Evolutionary conservation across 2,329 filamentous ascomycete species (phyloP), one percentile per base, ranked within the genome.

Genomic region (Beauveria brongniartii): DNA sequence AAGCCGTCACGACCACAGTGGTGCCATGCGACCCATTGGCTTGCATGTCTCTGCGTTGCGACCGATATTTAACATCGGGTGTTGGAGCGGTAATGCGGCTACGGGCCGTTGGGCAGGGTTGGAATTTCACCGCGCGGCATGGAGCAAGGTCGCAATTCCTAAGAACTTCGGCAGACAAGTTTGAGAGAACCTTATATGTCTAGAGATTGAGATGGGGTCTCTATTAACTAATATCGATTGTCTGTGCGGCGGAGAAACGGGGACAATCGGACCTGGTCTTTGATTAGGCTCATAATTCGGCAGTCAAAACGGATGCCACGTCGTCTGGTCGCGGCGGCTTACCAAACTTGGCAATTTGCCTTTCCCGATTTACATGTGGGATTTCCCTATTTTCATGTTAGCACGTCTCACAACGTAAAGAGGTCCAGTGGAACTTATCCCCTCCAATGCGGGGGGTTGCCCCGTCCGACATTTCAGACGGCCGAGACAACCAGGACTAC

Each of bases 401-500:
- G 56, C 56, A 59, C 12, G 16, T 16, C 6, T 4, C 34, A 2
- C 30, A 40, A 43, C 12, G 46, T n/a, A 41, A 62, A 53, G 48
- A 52, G 61, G 62, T 59, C 48, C 62, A 66, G 64, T 62, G 16
- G 67, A 65, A 82, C 80, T 81, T 82, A 82, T 82, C 80, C 77
- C 75, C 76, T 71, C 64, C 60, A 57, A 59, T 64, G 65, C 68
- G 72, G 75, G 74, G 78, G 80, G 80, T 73, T 74, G 73, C 71
- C 74, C 74, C 75, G 69, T 76, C 69, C 73, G 73, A 77, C 79
- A 77, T 82, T 78, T 67, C 80, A 77, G 78, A 76, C 72, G 74
- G 71, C 16, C 73, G 75, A 70, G 72, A 73, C 78, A 78, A 74
- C 80, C 79, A 73, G 77, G 77, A 75, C 78, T 77, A 66, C 73